Base-by-base conservation (phyloP, 306 rosid species). In the Vigna angularis region DNA sequence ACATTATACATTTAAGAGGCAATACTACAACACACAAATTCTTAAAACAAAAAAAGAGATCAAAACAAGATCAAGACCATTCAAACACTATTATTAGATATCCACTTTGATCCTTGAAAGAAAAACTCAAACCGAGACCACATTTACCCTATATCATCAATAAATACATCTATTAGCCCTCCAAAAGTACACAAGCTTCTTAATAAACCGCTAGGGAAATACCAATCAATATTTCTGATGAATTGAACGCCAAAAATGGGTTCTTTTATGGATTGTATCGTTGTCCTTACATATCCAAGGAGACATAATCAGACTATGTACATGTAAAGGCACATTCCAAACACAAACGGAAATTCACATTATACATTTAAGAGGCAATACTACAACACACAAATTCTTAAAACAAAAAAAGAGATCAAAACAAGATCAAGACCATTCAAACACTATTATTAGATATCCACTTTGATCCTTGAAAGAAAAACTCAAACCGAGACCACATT, bases 281-380 rank as follows among this genome's bases (percentile, higher is more conserved):
- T 18, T 6, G 75, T 40, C 17, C 47, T 55, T 68, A n/a, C 71
- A 75, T 47, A 45, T 15, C 40, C 62, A 16, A 11, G 6, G 42
- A 58, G 72, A 57, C 36, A 77, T 50, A 3, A 12, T 14, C 34
- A 59, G 69, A 68, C 17, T 47, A 58, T 38, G 40, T 11, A 59
- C 28, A 48, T 24, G 30, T 17, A 82, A 72, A 62, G 49, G 58
- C 34, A 48, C 57, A 52, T 34, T 59, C 56, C 22, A 18, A 79
- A 42, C 57, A 83, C 30, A 50, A 36, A 59, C 68, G 66, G 70
- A 61, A 76, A 67, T 47, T 65, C 47, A 30, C 51, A 70, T 28
- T 36, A 36, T 58, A 8, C 48, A 50, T 17, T 75, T 66, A 47
- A 64, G 22, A 40, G 32, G 12, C 24, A 52, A 51, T n/a, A 13